phyloP scores from a whole-genome alignment of 495 filamentous ascomycete species.

The Thozetella sp. region DNA sequence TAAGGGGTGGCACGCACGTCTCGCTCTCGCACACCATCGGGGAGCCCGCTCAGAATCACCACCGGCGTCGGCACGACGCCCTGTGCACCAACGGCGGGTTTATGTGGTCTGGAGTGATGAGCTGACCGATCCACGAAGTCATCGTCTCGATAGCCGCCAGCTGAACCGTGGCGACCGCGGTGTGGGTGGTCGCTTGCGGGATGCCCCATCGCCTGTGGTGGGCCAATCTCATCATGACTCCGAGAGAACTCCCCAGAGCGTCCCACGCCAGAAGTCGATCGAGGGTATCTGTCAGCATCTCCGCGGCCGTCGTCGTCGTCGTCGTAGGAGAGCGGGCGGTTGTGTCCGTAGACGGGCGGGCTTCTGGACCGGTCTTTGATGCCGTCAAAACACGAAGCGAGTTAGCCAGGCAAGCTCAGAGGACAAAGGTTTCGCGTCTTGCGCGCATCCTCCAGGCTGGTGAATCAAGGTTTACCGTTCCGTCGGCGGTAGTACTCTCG shows the following conservation, averaged over 20 bases:
- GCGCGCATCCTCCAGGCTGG: background rate
- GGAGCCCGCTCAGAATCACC: conserved; percentile 19
- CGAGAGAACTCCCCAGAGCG: background rate
- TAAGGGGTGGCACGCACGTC: conserved; percentile 16
- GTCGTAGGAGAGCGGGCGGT: conserved; percentile 29
- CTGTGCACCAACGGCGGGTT: background rate
- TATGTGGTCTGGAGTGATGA: background rate
- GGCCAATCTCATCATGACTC: background rate
- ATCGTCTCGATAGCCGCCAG: background rate
- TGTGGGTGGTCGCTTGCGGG: background rate
- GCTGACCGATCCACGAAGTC: background rate
- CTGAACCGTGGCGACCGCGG: background rate
- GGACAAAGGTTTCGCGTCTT: background rate
- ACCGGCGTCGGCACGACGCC: background rate
- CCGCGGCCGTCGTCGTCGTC: conserved; percentile 14
- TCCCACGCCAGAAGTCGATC: background rate
- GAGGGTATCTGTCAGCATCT: background rate
- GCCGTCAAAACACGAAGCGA: conserved; percentile 8
- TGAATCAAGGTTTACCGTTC: conserved; percentile 44
- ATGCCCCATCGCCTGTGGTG: background rate
- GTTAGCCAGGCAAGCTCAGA: conserved; percentile 30
- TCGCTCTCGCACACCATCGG: conserved; percentile 29
- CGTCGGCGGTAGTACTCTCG: conserved; percentile 32
- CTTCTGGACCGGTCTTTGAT: conserved; percentile 17
- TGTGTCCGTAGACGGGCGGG: conserved; percentile 9